Conservation (phyloP, 768 basidiomycete species). For the Amanita pallidorosea region DNA sequence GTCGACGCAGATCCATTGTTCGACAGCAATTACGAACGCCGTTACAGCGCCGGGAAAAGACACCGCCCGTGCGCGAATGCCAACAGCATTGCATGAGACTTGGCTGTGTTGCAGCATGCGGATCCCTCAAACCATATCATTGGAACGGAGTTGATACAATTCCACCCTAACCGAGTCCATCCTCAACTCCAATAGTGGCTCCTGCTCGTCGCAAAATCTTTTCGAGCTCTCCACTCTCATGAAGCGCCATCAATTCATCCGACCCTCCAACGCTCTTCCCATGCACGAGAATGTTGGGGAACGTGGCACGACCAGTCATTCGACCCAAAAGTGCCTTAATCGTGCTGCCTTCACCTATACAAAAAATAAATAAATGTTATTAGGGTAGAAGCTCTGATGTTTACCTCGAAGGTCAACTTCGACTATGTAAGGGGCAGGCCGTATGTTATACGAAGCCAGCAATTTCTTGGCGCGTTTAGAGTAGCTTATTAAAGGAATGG, state of each 20-base stretch:
- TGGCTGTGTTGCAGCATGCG: no score
- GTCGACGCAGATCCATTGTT: no score
- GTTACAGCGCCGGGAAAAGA: not conserved
- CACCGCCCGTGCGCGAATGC: not conserved
- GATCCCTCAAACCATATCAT: no score
- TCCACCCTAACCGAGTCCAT: no score
- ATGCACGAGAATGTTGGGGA: conserved; percentile 63
- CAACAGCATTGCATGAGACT: no score
- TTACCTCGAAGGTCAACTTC: conserved; percentile 68
- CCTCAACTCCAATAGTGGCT: conserved; percentile 20
- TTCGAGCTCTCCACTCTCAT: conserved; percentile 34
- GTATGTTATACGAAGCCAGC: conserved; percentile 45
- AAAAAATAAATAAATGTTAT: not conserved
- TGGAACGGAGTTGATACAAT: no score
- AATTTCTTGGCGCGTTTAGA: conserved; percentile 54
- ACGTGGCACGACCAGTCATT: conserved; percentile 56
- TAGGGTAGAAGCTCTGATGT: conserved; percentile 5
- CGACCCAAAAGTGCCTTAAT: conserved; percentile 60
- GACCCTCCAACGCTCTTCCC: conserved; percentile 60
- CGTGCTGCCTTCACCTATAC: conserved; percentile 45
- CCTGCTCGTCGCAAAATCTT: conserved; percentile 38
- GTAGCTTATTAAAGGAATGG: conserved; percentile 26
- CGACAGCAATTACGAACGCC: not conserved
- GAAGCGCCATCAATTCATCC: conserved; percentile 44
- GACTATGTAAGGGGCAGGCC: conserved; percentile 55